Conservation (phyloP, 2,329 filamentous ascomycete genomes). For the Xylaria sp. region DNA sequence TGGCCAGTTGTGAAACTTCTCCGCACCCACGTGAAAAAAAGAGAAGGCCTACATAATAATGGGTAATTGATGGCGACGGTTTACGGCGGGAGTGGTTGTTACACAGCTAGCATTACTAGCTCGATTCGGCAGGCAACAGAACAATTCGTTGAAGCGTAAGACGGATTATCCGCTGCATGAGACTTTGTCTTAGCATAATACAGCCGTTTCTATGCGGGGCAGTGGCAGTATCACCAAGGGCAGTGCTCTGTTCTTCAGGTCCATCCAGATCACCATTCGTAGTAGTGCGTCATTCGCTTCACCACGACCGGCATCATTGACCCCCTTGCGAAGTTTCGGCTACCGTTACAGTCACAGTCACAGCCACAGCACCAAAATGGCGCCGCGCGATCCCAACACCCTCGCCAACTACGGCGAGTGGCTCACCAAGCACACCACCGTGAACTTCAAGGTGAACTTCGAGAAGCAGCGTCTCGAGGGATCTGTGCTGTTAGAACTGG, state of each 20-base stretch:
- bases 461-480: constrained; percentile 80
- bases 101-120: constrained; percentile 24
- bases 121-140: constrained; percentile 35
- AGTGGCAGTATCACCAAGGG: constrained; percentile 42
- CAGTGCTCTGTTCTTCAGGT: constrained; percentile 46
- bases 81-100: constrained; percentile 23
- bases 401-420: constrained; percentile 91
- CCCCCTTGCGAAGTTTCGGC: constrained; percentile 35
- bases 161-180: constrained; percentile 10
- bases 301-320: constrained; percentile 23
- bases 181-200: constrained; percentile 15
- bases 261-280: constrained; percentile 45
- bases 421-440: constrained; percentile 83
- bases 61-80: constrained; percentile 20
- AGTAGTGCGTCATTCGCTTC: constrained; percentile 41
- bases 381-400: constrained; percentile 83
- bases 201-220: constrained; percentile 43
- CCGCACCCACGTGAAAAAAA: not conserved
- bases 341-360: constrained; percentile 8
- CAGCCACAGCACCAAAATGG: constrained; percentile 44
- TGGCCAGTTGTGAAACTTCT: not conserved
- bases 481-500: constrained; percentile 78
- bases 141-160: constrained; percentile 7
- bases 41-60: constrained; percentile 12
- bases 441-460: constrained; percentile 86